A percentile compares a stretch with the other conserved stretches of the same genome.
Conservation (phyloP, 176 grass and related monocot species). For the Saccharum spontaneum region DNA sequence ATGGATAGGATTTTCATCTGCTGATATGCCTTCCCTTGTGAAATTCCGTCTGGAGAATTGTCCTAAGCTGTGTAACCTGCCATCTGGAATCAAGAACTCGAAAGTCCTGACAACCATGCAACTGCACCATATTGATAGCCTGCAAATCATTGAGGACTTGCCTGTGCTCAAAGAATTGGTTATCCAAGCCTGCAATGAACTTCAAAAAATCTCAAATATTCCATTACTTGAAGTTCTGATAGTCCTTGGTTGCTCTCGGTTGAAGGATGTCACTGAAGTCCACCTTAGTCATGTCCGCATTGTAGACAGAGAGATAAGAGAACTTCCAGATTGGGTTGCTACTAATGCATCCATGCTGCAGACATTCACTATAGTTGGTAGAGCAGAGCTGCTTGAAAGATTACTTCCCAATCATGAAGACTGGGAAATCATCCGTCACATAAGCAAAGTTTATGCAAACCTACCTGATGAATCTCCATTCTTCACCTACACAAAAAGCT, state of each 20-base stretch:
- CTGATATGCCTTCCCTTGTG: slow-evolving; percentile 46
- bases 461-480: slow-evolving; percentile 44
- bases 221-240: slow-evolving; percentile 44
- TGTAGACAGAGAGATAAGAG: slow-evolving; percentile 31
- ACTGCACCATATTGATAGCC: slow-evolving; percentile 34
- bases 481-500: slow-evolving; percentile 54
- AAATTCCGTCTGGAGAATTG: slow-evolving; percentile 56
- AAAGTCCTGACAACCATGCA: slow-evolving; percentile 38
- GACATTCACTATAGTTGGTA: slow-evolving; percentile 42
- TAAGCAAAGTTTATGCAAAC: slow-evolving; percentile 50
- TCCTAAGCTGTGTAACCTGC: slow-evolving; percentile 47
- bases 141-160: slow-evolving; percentile 49
- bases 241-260: slow-evolving; percentile 30
- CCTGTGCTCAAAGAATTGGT: slow-evolving; percentile 46
- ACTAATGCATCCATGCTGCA: slow-evolving; percentile 26
- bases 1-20: slow-evolving; percentile 42
- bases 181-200: slow-evolving; percentile 29
- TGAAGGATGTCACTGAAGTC: slow-evolving; percentile 33
- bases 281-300: slow-evolving; percentile 36
- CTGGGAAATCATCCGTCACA: slow-evolving; percentile 45
- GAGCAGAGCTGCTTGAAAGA: slow-evolving; percentile 45
- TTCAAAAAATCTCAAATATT: slow-evolving; percentile 46
- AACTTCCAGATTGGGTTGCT: slow-evolving; percentile 41
- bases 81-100: slow-evolving; percentile 48
- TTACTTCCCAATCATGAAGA: slow-evolving; percentile 41